Evolutionary conservation across 352 stramenopile genomes (phyloP), one percentile per base, ranked within the genome.

Genomic region (Phytophthora macrochlamydospora): DNA sequence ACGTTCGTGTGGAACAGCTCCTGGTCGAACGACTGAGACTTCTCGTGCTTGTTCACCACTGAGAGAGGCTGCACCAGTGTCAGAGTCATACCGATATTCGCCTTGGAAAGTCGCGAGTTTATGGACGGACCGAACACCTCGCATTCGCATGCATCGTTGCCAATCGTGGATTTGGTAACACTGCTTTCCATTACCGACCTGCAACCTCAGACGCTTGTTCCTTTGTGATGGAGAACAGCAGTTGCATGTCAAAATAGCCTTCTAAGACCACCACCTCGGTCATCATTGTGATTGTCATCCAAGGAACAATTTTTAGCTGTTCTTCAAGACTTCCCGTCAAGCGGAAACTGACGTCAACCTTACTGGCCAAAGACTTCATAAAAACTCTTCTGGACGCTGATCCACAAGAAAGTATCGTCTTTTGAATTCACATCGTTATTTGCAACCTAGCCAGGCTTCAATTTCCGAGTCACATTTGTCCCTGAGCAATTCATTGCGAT

Each of bases 371-470:
- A 24, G 18, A 24, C 18, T 24, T 24, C 18, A 24, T 24, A 24
- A 24, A 24, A 24, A 24, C 18, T 24, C 18, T 24, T 24, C 18
- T 24, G 18, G 18, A 24, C 18, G 18, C 18, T 24, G 18, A 24
- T 24, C 18, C 18, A 24, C 18, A 24, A 24, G 18, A 24, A 24
- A 24, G 18, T 24, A 24, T 24, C 18, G 18, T 24, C 18, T 24
- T 24, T 24, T 24, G 18, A 24, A 24, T 24, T 24, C 18, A 24
- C 18, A 24, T 24, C 18, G 18, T 51, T 30, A 52, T 18, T 66
- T 59, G 29, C 73, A 84, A 7, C 72, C 72, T 0, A 83, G 62
- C 75, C 74, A 83, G 0, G 74, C 68, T 46, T 86, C 77, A 1
- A 59, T 1, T 3, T 58, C 42, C 0, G 59, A 57, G 14, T 83